phyloP scores from a whole-genome alignment of 2,329 filamentous ascomycete genomes.

The Ilyonectria sp. region DNA sequence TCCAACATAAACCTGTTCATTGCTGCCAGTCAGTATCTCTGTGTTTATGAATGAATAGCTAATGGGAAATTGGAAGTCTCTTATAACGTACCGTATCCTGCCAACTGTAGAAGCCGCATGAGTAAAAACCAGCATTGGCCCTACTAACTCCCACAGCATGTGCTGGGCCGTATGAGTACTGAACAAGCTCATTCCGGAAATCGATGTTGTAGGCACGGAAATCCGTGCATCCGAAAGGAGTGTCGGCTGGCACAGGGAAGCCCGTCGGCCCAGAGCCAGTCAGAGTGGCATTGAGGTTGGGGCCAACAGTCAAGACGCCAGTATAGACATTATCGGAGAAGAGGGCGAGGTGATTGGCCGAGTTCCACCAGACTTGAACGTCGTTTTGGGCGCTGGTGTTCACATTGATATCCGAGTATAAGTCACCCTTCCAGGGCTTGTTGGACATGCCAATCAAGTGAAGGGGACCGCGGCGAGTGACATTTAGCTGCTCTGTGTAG shows the following conservation, averaged over 20 bases:
- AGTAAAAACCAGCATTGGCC: constrained; percentile 77
- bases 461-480: constrained; percentile 72
- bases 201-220: constrained; percentile 78
- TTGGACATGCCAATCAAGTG: constrained; percentile 70
- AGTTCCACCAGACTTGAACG: constrained; percentile 71
- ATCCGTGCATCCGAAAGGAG: constrained; percentile 73
- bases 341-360: constrained; percentile 62
- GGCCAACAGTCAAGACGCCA: constrained; percentile 72
- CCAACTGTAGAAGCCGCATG: constrained; percentile 75
- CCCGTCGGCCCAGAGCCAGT: constrained; percentile 75
- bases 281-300: constrained; percentile 72
- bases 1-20: constrained; percentile 69
- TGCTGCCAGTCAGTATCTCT: not conserved
- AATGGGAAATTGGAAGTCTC: not conserved
- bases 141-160: constrained; percentile 73
- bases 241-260: constrained; percentile 70
- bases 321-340: constrained; percentile 74
- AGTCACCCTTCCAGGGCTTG: constrained; percentile 48
- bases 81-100: constrained; percentile 72
- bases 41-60: not conserved
- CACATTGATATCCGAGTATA: constrained; percentile 58
- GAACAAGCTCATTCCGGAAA: constrained; percentile 71
- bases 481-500: constrained; percentile 76
- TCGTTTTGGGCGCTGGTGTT: constrained; percentile 57
- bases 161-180: constrained; percentile 66